Conservation (phyloP, 495 filamentous ascomycete species). For the Penicillium paradoxum region DNA sequence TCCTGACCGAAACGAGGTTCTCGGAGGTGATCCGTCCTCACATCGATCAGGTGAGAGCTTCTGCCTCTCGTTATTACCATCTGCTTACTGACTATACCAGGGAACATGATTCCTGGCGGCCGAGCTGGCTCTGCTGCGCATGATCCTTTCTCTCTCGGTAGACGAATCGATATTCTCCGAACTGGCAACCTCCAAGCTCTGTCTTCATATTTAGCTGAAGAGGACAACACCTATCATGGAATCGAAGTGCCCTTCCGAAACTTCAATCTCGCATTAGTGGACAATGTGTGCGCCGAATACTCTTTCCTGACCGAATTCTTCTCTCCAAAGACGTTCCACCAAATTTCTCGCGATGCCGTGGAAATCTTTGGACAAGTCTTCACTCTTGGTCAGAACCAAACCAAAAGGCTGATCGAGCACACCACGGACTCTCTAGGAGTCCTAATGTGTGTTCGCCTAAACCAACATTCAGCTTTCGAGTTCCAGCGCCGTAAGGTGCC, state of each 20-base stretch:
- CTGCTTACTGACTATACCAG: constrained; percentile 15
- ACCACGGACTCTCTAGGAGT: constrained; percentile 82
- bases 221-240: constrained; percentile 77
- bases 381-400: constrained; percentile 67
- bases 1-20: constrained; percentile 77
- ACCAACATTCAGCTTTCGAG: constrained; percentile 89
- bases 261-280: constrained; percentile 88
- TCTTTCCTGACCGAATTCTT: constrained; percentile 90
- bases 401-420: constrained; percentile 67
- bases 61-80: background rate
- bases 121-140: constrained; percentile 59
- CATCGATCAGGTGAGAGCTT: constrained; percentile 47
- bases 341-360: constrained; percentile 61
- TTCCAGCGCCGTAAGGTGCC: constrained; percentile 87
- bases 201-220: constrained; percentile 78
- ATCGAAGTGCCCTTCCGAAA: constrained; percentile 86
- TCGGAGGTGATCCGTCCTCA: constrained; percentile 70
- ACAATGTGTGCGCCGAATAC: constrained; percentile 94
- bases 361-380: constrained; percentile 86
- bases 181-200: constrained; percentile 66
- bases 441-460: constrained; percentile 84
- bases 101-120: constrained; percentile 30
- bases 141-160: constrained; percentile 83
- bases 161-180: constrained; percentile 74
- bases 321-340: constrained; percentile 53